These are phyloP conservation scores for Tulasnella sp. DNA, from an alignment of 768 basidiomycete species.

Conservation along the genomic window DNA sequence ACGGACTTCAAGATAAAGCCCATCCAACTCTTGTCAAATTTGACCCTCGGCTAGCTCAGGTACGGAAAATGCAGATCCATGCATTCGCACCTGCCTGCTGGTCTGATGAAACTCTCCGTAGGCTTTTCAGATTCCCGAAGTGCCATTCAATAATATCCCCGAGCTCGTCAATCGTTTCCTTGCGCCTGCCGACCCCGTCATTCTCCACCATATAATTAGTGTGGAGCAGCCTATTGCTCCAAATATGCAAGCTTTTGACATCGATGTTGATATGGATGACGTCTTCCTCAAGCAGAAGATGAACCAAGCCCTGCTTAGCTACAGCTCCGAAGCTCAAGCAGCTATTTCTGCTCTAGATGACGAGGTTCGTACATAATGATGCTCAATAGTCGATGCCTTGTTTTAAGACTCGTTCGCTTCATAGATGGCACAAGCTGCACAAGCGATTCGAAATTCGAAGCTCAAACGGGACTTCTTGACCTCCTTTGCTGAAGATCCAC, in stretches of 20 bases:
- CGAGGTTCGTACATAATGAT: conserved; percentile 54
- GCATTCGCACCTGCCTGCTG: neutral
- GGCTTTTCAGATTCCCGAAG: conserved; percentile 68
- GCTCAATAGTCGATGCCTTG: neutral
- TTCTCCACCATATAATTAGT: conserved; percentile 59
- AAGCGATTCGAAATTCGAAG: conserved; percentile 82
- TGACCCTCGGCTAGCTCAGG: conserved; percentile 64
- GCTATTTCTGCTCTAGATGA: conserved; percentile 76
- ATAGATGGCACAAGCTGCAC: conserved; percentile 77
- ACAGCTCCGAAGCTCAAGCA: conserved; percentile 66
- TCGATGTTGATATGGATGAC: conserved; percentile 87
- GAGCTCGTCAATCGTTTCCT: conserved; percentile 82
- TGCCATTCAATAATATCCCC: conserved; percentile 76
- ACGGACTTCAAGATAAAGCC: conserved; percentile 77
- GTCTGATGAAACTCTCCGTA: conserved; percentile 34
- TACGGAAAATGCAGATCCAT: conserved; percentile 35
- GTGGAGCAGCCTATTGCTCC: conserved; percentile 39
- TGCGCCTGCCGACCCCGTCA: conserved; percentile 69
- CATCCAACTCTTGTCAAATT: conserved; percentile 67
- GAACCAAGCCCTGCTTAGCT: conserved; percentile 58
- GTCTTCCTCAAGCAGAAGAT: conserved; percentile 66
- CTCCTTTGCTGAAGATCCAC: conserved; percentile 74
- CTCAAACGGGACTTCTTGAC: conserved; percentile 82
- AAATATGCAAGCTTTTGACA: conserved; percentile 73
- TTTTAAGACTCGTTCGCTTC: neutral